Evolutionary conservation across 306 rosid species (phyloP), one percentile per base, ranked within the genome.

Genomic region (Amphicarpaea edgeworthii): DNA sequence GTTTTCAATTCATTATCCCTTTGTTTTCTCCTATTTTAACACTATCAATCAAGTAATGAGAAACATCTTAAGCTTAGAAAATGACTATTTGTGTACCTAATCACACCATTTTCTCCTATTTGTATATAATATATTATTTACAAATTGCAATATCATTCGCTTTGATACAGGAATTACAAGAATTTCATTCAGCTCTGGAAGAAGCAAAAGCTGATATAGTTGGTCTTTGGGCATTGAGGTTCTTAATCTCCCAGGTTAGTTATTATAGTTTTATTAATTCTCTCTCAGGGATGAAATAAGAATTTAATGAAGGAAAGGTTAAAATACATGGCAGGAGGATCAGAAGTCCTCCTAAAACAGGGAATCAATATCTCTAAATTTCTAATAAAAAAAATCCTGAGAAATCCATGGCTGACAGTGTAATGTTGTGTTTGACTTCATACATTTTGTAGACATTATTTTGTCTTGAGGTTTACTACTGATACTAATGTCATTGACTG

Each of bases 201-300:
- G 97, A 92, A 86, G 98, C 97, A 82, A 95, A 92, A 84, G 98
- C 97, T 73, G 97, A 95, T 75, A 92, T 95, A 77, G 98, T 95
- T 64, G 98, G 98, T 74, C 96, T 95, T 28, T 92, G 97, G 98
- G 97, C 96, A 38, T 78, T 95, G 81, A 84, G 78, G 79, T 95
- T 90, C 79, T 79, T 95, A 74, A 85, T 86, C 83, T 42, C 77
- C 71, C 86, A 95, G 96, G 97, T 94, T 51, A 53, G 84, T 67
- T 47, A 32, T 46, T 38, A 43, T 55, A 45, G 12, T 17, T 7
- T 61, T 19, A 17, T 21, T 70, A 7, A 46, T 70, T 34, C 57
- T 20, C 61, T 58, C 6, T 3, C 37, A n/a, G 16, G 42, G 55
- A 43, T 65, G 53, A 61, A 43, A 66, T 16, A 32, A 55, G 23